Base-by-base conservation (phyloP, 192 early-diverging fungal species). In the Backusella parvicylindrica region DNA sequence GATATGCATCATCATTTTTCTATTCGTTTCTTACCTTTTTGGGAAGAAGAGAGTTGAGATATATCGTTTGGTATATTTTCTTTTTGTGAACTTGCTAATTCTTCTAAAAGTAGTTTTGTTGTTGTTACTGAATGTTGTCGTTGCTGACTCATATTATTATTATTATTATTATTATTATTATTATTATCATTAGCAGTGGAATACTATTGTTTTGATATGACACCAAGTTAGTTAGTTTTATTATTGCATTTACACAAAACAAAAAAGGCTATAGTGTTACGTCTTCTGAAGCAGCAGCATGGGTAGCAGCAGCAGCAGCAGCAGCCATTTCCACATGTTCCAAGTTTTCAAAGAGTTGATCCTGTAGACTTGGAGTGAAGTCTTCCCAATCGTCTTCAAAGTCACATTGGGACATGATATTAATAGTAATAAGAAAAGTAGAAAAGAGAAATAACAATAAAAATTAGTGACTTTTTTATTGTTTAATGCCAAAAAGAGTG, bases 301-400 rank as follows among this genome's bases (percentile, higher is more conserved):
- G 43, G 15, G 50, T 21, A 56, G 50, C 50, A 56, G 50, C 50
- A 8, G 50, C 50, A 56, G 50, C 50, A 56, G 50, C 50, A 8
- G 50, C n/a, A 56, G 50, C 50, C 50, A 56, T 23, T 26, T 56
- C 50, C 23, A 56, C 50, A 26, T 21, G 23, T 56, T 56, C 21
- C 50, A 56, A 56, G 50, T 56, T 56, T 56, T 56, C 50, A 26
- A 56, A 56, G 2, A 56, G 23, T 56, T 56, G 50, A 1, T 56
- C 50, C 12, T 56, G 50, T 56, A 56, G 23, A 26, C 50, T 56
- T 56, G 50, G 50, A 1, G 50, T 56, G 8, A 56, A 56, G 21
- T 56, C 50, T 56, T 56, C 50, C 50, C 50, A 56, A 56, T 56
- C 50, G 50, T 56, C 50, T 26, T 56, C 50, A 56, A 56, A 56